Evolutionary conservation across 2,329 filamentous ascomycete genomes (phyloP).

Genomic region (Beauveria australis): DNA sequence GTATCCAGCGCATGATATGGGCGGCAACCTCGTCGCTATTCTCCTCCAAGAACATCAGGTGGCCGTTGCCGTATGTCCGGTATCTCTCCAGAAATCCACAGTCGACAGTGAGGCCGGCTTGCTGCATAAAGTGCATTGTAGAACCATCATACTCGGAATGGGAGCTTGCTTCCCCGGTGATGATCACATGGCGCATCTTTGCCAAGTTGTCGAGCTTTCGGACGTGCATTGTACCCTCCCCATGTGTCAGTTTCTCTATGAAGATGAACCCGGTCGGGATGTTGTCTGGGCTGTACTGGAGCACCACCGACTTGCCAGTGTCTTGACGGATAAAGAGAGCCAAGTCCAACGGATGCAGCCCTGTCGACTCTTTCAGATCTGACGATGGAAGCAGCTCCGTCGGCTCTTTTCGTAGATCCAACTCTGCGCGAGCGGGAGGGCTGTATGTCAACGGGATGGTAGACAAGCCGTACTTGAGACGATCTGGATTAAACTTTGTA

Average conservation of each 20-base stretch:
- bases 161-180: conserved; percentile 45
- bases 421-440: conserved; percentile 21
- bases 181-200: conserved; percentile 37
- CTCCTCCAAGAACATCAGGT: conserved; percentile 45
- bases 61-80: conserved; percentile 45
- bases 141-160: conserved; percentile 49
- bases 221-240: not conserved
- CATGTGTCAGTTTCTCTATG: not conserved
- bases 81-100: conserved; percentile 35
- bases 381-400: not conserved
- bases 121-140: conserved; percentile 41
- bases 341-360: not conserved
- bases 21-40: conserved; percentile 38
- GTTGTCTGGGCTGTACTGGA: not conserved
- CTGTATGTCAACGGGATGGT: conserved; percentile 34
- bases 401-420: not conserved
- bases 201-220: conserved; percentile 40
- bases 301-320: not conserved
- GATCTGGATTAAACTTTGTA: conserved; percentile 19
- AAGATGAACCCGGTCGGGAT: not conserved
- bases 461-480: conserved; percentile 31
- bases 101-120: conserved; percentile 39
- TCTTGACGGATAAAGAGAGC: not conserved
- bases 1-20: conserved; percentile 30
- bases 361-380: too few species aligned